Evolutionary conservation across 805 yeast genomes (phyloP).

Genomic region (Wickerhamiella azymoides): DNA sequence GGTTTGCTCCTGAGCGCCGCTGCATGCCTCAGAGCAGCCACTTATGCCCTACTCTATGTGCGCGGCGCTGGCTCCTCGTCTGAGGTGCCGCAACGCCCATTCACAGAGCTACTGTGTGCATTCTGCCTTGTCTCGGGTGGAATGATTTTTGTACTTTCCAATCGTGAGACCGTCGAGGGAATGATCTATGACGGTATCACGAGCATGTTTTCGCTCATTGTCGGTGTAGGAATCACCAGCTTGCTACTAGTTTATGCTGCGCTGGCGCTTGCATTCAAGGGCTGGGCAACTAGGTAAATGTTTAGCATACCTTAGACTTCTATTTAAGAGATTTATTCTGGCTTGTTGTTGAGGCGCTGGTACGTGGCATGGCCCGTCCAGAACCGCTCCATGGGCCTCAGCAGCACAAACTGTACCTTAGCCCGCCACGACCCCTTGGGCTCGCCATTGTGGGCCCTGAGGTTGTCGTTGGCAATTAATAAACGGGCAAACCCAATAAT

Average conservation of each 20-base stretch:
- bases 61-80: slow-evolving; percentile 19
- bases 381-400: slow-evolving; percentile 22
- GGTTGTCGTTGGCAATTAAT: slow-evolving; percentile 32
- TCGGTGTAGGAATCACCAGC: slow-evolving; percentile 65
- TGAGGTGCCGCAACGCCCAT: slow-evolving; percentile 50
- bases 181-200: slow-evolving; percentile 73
- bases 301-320: neutral
- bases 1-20: slow-evolving; percentile 75
- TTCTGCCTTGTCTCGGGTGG: slow-evolving; percentile 84
- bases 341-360: slow-evolving; percentile 1
- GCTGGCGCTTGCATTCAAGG: slow-evolving; percentile 38
- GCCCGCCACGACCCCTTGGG: slow-evolving; percentile 23
- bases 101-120: slow-evolving; percentile 70
- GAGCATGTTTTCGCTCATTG: slow-evolving; percentile 80
- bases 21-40: slow-evolving; percentile 56
- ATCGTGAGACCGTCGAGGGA: slow-evolving; percentile 72
- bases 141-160: slow-evolving; percentile 78
- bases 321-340: neutral
- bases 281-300: slow-evolving; percentile 16
- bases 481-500: slow-evolving; percentile 42
- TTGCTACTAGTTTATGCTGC: slow-evolving; percentile 83
- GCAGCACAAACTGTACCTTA: slow-evolving; percentile 20
- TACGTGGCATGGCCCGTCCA: slow-evolving; percentile 23
- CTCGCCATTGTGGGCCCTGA: slow-evolving; percentile 25
- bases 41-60: slow-evolving; percentile 44